Base-by-base conservation (phyloP, 306 rosid species). In the Gastrolobium villosum region DNA sequence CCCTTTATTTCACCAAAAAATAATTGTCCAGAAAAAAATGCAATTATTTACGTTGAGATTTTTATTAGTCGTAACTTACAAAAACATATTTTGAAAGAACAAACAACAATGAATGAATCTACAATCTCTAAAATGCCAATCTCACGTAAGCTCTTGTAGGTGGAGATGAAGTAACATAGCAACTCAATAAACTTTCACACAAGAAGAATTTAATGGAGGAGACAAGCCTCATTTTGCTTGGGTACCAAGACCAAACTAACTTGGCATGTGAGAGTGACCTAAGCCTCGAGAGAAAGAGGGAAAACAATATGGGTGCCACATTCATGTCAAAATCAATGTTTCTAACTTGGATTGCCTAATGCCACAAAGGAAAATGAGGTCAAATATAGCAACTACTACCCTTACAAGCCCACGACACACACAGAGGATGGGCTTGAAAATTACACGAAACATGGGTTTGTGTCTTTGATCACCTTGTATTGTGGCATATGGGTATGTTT, bases 391-490 rank as follows among this genome's bases (percentile, higher is more conserved):
- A 67, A 10, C 59, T 55, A 68, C 40, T 10, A 28, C 35, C 43
- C 53, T 15, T 15, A 48, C 61, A 14, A 7, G 7, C 7, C 35
- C 72, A 5, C 34, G 0, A 41, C 46, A 62, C 56, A 5, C 40
- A 9, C 54, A 40, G 40, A 61, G 49, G 52, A 74, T 77, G 86
- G 81, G 85, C 52, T 43, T 75, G 74, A 84, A 70, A 76, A 52
- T 57, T 54, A 60, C 72, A 77, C 70, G 55, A 79, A 76, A 64
- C 80, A 57, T 72, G 83, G 67, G 41, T 73, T 53, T 76, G 76
- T 78, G 72, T 76, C 81, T 74, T 49, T 26, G 30, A 61, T 70
- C 53, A 61, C 43, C 72, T 40, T 46, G 70, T 46, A 63, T 72
- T 49, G 76, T 62, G 76, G 53, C 79, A 83, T 70, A 83, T 44